Evolutionary conservation across 163 green algal genomes (phyloP).

Genomic region (Scenedesmus sp.): DNA sequence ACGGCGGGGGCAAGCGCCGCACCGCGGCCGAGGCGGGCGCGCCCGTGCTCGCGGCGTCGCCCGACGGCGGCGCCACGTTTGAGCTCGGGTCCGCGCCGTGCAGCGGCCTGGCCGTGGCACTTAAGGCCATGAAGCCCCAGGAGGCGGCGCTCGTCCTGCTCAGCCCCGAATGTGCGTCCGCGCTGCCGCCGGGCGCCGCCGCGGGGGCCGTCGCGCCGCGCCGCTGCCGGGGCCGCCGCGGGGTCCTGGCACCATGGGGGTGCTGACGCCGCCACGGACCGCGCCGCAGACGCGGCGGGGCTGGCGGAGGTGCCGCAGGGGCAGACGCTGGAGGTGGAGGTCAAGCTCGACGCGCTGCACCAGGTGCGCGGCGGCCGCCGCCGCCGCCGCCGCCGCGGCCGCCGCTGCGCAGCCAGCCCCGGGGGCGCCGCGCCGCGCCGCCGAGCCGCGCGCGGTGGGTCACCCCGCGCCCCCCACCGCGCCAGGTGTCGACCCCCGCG

Average conservation of each 20-base stretch:
- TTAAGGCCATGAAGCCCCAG: slow-evolving; percentile 88
- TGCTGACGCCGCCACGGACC: too few relatives aligned
- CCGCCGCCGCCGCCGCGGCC: too few relatives aligned
- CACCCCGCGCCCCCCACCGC: neutral
- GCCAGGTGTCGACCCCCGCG: neutral
- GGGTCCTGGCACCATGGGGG: too few relatives aligned
- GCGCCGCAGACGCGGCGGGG: slow-evolving; percentile 35
- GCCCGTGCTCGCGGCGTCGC: slow-evolving; percentile 21
- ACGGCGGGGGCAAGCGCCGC: neutral
- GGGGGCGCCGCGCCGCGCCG: too few relatives aligned
- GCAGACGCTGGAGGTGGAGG: slow-evolving; percentile 18
- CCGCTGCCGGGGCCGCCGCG: too few relatives aligned
- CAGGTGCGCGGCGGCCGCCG: neutral
- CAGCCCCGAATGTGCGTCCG: slow-evolving; percentile 70
- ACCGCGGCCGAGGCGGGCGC: neutral
- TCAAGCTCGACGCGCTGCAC: slow-evolving; percentile 31
- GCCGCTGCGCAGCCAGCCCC: too few relatives aligned
- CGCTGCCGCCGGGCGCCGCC: too few relatives aligned
- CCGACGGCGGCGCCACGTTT: slow-evolving; percentile 47
- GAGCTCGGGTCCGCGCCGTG: slow-evolving; percentile 27
- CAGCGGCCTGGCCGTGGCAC: slow-evolving; percentile 55
- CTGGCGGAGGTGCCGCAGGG: slow-evolving; percentile 28
- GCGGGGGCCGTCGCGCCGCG: too few relatives aligned
- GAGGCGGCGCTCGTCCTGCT: slow-evolving; percentile 76
- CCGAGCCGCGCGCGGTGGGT: too few relatives aligned